Evolutionary conservation across 768 basidiomycete species (phyloP).

Genomic region (Gloeopeniophorella convolvens): DNA sequence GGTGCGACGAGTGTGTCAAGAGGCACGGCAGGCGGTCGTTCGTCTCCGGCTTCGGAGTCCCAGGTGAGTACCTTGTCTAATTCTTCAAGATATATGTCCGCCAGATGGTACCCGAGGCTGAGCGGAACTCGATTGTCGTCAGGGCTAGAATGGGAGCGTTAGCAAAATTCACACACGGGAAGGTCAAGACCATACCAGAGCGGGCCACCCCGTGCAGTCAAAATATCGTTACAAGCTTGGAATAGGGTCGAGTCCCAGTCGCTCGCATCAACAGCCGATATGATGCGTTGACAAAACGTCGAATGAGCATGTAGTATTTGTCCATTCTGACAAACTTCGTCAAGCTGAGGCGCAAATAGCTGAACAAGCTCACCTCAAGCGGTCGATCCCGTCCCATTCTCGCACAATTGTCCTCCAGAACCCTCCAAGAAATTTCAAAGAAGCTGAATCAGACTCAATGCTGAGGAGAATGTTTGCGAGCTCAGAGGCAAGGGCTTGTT

Average conservation of each 20-base stretch:
- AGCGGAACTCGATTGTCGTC: slow-evolving; percentile 67
- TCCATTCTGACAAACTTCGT: slow-evolving; percentile 62
- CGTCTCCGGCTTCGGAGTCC: slow-evolving; percentile 8
- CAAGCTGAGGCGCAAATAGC: slow-evolving; percentile 21
- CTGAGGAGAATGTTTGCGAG: slow-evolving; percentile 75
- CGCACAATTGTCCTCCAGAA: slow-evolving; percentile 90
- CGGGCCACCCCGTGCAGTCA: slow-evolving; percentile 67
- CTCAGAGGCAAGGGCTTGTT: slow-evolving; percentile 84
- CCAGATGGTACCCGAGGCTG: slow-evolving; percentile 77
- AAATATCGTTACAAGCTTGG: slow-evolving; percentile 60
- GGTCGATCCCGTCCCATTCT: slow-evolving; percentile 93
- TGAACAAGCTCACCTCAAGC: slow-evolving; percentile 53
- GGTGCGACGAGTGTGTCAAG: slow-evolving; percentile 55
- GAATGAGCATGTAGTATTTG: slow-evolving; percentile 94
- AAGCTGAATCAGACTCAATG: slow-evolving; percentile 49
- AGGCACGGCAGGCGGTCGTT: slow-evolving; percentile 37
- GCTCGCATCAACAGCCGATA: slow-evolving; percentile 71
- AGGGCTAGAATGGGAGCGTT: slow-evolving; percentile 37
- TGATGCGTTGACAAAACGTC: slow-evolving; percentile 79
- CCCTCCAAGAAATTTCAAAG: slow-evolving; percentile 73
- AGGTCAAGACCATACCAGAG: slow-evolving; percentile 52
- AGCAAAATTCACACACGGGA: slow-evolving; percentile 9
- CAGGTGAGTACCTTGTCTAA: slow-evolving; percentile 58
- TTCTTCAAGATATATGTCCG: slow-evolving; percentile 88
- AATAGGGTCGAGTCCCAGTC: slow-evolving; percentile 59